A percentile compares a stretch with the other conserved stretches of the same genome.
Evolutionary conservation across 2,329 filamentous ascomycete species (phyloP).

Genomic region (Sporothrix phasma): DNA sequence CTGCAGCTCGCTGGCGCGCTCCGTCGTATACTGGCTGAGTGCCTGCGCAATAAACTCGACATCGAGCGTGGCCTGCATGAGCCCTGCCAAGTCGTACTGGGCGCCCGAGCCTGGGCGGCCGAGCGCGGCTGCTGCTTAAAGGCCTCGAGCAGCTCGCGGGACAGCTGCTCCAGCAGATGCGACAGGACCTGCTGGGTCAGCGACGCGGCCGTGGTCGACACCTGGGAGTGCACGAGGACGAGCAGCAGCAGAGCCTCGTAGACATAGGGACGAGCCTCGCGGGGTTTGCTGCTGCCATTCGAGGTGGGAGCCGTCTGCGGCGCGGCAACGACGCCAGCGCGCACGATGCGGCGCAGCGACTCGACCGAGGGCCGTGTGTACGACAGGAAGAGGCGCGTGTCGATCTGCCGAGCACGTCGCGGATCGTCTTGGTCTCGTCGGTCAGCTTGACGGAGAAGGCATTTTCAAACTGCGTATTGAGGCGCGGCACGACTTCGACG

Average conservation of each 20-base stretch:
- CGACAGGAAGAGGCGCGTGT: slow-evolving; percentile 80
- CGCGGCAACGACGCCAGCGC: slow-evolving; percentile 58
- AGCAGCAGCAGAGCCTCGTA: slow-evolving; percentile 77
- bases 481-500: slow-evolving; percentile 68
- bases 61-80: slow-evolving; percentile 96
- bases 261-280: slow-evolving; percentile 75
- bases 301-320: slow-evolving; percentile 43
- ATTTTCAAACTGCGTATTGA: slow-evolving; percentile 90
- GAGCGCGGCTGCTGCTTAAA: slow-evolving; percentile 51
- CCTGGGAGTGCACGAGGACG: slow-evolving; percentile 85
- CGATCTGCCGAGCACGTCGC: slow-evolving; percentile 87
- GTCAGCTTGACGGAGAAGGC: slow-evolving; percentile 90
- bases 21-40: slow-evolving; percentile 77
- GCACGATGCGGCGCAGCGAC: slow-evolving; percentile 58
- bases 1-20: slow-evolving; percentile 70
- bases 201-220: slow-evolving; percentile 65
- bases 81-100: slow-evolving; percentile 61
- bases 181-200: slow-evolving; percentile 75
- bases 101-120: not conserved
- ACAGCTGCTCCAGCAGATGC: slow-evolving; percentile 75
- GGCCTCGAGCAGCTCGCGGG: slow-evolving; percentile 66
- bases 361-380: slow-evolving; percentile 74
- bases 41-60: slow-evolving; percentile 96
- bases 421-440: slow-evolving; percentile 85
- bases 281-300: slow-evolving; percentile 46